Conservation (phyloP, 441 rosid genomes). For the Gossypium schwendimanii region DNA sequence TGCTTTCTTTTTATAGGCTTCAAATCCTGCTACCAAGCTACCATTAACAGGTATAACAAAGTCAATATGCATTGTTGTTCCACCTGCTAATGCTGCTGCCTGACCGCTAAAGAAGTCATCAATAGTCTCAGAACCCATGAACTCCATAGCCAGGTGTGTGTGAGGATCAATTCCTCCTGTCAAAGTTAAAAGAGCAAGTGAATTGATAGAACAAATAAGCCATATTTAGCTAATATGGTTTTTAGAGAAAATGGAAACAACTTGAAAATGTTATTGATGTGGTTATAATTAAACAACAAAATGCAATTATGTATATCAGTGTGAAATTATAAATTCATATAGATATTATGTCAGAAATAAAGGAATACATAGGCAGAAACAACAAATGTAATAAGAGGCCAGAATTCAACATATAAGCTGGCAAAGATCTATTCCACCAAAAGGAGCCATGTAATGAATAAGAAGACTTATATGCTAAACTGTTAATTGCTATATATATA, state of each 20-base stretch:
- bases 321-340: not conserved
- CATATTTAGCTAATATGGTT: not conserved
- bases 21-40: constrained; percentile 61
- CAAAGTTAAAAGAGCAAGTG: constrained; percentile 3
- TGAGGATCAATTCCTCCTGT: constrained; percentile 98
- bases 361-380: not conserved
- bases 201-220: not conserved
- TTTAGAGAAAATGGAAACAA: not conserved
- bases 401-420: not conserved
- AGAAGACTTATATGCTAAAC: not conserved
- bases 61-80: constrained; percentile 96
- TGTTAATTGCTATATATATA: not conserved
- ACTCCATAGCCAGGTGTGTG: constrained; percentile 77
- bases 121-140: constrained; percentile 64
- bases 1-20: constrained; percentile 68
- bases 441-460: not conserved
- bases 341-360: not conserved
- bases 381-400: too few species aligned
- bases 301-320: not conserved
- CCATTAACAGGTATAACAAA: constrained; percentile 82
- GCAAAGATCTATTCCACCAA: not conserved
- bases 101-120: constrained; percentile 97
- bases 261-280: not conserved
- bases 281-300: not conserved
- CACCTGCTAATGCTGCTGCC: constrained; percentile 98